phyloP scores from a whole-genome alignment of 768 basidiomycete genomes.

The Leucosporidium creatinivorum region DNA sequence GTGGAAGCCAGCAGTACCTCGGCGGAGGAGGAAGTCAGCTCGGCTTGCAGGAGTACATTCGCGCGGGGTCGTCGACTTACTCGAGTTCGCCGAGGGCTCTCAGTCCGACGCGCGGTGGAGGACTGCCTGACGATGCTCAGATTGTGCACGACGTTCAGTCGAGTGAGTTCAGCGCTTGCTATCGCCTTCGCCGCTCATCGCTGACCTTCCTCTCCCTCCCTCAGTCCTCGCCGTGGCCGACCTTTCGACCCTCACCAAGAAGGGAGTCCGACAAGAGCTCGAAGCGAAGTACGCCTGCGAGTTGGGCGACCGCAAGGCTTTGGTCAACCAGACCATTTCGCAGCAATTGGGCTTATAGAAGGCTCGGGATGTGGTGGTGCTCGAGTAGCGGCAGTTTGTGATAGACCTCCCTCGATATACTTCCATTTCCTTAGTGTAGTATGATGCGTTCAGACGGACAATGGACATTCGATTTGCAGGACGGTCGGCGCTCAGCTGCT shows the following conservation, averaged over 20 bases:
- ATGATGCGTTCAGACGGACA: too few relatives aligned
- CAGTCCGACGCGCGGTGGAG: not conserved
- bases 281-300: conserved; percentile 77
- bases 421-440: too few relatives aligned
- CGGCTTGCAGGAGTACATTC: not conserved
- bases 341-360: too few relatives aligned
- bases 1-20: not conserved
- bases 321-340: conserved; percentile 51
- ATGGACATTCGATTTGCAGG: too few relatives aligned
- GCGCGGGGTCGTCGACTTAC: not conserved
- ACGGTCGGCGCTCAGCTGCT: too few relatives aligned
- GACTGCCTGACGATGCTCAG: not conserved
- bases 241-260: conserved; percentile 83
- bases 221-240: conserved; percentile 69
- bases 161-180: not conserved
- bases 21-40: not conserved
- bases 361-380: too few relatives aligned
- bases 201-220: conserved; percentile 46
- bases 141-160: not conserved
- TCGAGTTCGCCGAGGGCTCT: not conserved
- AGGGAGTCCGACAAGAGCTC: conserved; percentile 73
- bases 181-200: not conserved
- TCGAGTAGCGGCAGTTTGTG: too few relatives aligned
- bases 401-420: too few relatives aligned
- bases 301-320: conserved; percentile 60